A percentile compares a stretch with the other conserved stretches of the same genome.
Conservation (phyloP, 2,329 filamentous ascomycete species). For the Pseudogymnoascus destructans region DNA sequence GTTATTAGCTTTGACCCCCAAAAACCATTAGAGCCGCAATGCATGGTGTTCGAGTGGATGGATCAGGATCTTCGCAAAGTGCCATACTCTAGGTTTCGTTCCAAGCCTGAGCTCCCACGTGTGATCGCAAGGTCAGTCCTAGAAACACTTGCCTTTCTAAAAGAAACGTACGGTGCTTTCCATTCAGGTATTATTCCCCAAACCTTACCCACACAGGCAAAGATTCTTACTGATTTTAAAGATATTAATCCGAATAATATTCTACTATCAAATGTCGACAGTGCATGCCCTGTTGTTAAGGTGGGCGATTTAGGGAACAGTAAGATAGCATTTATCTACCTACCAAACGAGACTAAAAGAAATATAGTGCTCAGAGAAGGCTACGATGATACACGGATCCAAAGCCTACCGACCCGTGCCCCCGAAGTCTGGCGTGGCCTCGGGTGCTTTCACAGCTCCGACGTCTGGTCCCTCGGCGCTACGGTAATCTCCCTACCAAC, state of each 20-base stretch:
- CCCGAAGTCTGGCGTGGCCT: constrained; percentile 15
- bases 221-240: constrained; percentile 11
- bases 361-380: constrained; percentile 8
- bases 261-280: constrained; percentile 16
- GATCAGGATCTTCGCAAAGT: constrained; percentile 15
- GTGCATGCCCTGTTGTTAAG: constrained; percentile 15
- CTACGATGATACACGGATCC: constrained; percentile 3
- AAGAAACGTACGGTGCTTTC: constrained; percentile 11
- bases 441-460: constrained; percentile 16
- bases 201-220: too few relatives aligned
- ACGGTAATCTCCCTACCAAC: constrained; percentile 14
- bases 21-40: constrained; percentile 11
- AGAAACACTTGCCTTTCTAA: constrained; percentile 13
- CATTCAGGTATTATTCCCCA: constrained; percentile 15
- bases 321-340: constrained; percentile 10
- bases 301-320: constrained; percentile 18
- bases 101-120: constrained; percentile 14
- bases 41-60: constrained; percentile 22
- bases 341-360: background rate
- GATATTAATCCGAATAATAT: constrained; percentile 20
- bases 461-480: constrained; percentile 20
- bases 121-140: constrained; percentile 15
- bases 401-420: constrained; percentile 9
- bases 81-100: constrained; percentile 10
- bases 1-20: background rate